phyloP scores from a whole-genome alignment of 768 basidiomycete species.

The Pisolithus marmoratus region DNA sequence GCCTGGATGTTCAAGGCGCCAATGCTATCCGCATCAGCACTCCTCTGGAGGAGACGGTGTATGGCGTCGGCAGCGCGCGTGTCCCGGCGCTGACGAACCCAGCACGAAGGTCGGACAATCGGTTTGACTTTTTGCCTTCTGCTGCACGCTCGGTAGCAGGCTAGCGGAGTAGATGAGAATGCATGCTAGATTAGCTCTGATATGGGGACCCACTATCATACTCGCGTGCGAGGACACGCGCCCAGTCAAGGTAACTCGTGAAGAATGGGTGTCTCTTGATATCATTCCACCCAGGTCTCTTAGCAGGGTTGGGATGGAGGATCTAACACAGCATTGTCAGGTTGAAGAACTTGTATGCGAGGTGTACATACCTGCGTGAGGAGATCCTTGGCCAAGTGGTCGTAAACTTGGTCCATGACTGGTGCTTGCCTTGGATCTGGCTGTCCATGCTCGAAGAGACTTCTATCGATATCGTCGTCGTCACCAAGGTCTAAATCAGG shows the following conservation, averaged over 20 bases:
- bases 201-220: conserved; percentile 5
- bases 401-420: conserved; percentile 1
- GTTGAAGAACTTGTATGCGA: not conserved
- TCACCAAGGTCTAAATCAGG: not conserved
- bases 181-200: not conserved
- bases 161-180: not conserved
- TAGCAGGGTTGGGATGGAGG: conserved; percentile 1
- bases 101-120: not conserved
- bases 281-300: conserved; percentile 6
- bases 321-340: not conserved
- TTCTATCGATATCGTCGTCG: not conserved
- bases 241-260: conserved; percentile 1
- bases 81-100: not conserved
- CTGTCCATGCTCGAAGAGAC: not conserved
- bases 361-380: not conserved
- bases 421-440: not conserved
- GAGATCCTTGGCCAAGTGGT: conserved; percentile 6
- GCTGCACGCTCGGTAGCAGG: not conserved
- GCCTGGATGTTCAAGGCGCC: not conserved
- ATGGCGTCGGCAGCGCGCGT: not conserved
- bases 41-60: not conserved
- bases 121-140: not conserved
- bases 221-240: conserved; percentile 1
- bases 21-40: not conserved
- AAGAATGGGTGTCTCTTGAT: conserved; percentile 8